phyloP scores from a whole-genome alignment of 108 stramenopile species.

The Fistulifera pelliculosa region DNA sequence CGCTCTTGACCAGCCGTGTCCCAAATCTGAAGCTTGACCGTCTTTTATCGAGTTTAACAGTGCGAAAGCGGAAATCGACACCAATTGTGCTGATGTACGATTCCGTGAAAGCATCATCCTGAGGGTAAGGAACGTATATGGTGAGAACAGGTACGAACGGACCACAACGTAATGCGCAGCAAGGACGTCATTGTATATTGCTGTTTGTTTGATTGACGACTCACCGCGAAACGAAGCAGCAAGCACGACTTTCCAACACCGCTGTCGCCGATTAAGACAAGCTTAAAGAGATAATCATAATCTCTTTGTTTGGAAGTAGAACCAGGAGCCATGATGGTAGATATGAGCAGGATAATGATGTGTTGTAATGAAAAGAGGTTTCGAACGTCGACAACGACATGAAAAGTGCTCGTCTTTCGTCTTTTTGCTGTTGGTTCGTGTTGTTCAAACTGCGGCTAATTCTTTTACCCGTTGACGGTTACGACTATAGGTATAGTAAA shows the following conservation, averaged over 20 bases:
- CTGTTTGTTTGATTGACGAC: conserved; percentile 14
- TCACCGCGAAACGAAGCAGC: conserved; percentile 93
- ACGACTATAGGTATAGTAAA: too few relatives aligned
- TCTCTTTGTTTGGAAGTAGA: conserved; percentile 60
- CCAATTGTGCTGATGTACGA: conserved; percentile 99
- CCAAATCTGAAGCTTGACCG: conserved; percentile 98
- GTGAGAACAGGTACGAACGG: too few relatives aligned
- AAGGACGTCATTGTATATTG: background rate
- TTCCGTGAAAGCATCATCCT: conserved; percentile 98
- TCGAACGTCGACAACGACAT: too few relatives aligned
- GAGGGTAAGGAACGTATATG: too few relatives aligned
- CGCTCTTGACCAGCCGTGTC: conserved; percentile 98
- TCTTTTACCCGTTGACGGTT: too few relatives aligned
- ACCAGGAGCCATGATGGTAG: conserved; percentile 29
- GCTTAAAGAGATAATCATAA: conserved; percentile 92
- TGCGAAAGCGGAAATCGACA: conserved; percentile 98
- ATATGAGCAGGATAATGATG: too few relatives aligned
- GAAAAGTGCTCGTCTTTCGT: too few relatives aligned
- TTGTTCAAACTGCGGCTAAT: too few relatives aligned
- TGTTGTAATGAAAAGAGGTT: too few relatives aligned
- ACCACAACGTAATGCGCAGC: background rate
- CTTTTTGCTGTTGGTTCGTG: too few relatives aligned
- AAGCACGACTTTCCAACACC: conserved; percentile 99
- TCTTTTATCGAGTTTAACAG: conserved; percentile 96
- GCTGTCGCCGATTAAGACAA: conserved; percentile 97